Evolutionary conservation across 2,329 filamentous ascomycete species (phyloP).

Genomic region (Apiospora arundinis): DNA sequence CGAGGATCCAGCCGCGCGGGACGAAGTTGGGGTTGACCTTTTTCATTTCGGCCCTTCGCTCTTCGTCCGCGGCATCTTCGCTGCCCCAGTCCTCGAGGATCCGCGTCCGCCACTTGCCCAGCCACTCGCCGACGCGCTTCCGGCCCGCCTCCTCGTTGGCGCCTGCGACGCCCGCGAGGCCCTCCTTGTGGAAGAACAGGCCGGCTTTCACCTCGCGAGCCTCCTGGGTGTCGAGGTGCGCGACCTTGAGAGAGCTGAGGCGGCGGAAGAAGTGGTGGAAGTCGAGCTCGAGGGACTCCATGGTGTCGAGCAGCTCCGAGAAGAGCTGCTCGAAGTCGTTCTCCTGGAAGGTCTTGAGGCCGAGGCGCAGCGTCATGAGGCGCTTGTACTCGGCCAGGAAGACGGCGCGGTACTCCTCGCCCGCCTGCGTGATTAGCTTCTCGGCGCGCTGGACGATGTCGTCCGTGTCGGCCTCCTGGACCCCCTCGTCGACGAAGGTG

Average conservation of each 20-base stretch:
- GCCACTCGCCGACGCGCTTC: conserved; percentile 76
- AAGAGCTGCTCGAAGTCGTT: conserved; percentile 82
- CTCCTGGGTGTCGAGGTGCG: conserved; percentile 69
- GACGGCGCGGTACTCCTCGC: conserved; percentile 86
- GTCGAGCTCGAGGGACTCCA: conserved; percentile 85
- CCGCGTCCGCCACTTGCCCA: conserved; percentile 77
- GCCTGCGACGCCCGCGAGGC: conserved; percentile 60
- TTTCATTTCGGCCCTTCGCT: conserved; percentile 78
- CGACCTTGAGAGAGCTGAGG: conserved; percentile 68
- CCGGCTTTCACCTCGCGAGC: conserved; percentile 68
- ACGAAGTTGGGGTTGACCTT: conserved; percentile 91
- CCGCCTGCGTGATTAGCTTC: conserved; percentile 77
- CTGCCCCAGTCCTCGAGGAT: conserved; percentile 77
- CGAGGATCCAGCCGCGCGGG: conserved; percentile 88
- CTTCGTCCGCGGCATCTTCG: conserved; percentile 54
- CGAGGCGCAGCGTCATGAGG: conserved; percentile 81
- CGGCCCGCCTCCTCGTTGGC: conserved; percentile 65
- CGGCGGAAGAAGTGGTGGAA: conserved; percentile 94
- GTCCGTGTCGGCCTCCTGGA: conserved; percentile 66
- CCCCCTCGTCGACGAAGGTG: conserved; percentile 74
- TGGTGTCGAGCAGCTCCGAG: conserved; percentile 79
- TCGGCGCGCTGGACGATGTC: conserved; percentile 82
- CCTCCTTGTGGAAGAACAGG: conserved; percentile 82
- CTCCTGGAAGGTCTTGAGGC: conserved; percentile 72
- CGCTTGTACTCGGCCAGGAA: conserved; percentile 91